Evolutionary conservation across 2,329 filamentous ascomycete species (phyloP), one percentile per base, ranked within the genome.

Genomic region (Leptographium procerum): DNA sequence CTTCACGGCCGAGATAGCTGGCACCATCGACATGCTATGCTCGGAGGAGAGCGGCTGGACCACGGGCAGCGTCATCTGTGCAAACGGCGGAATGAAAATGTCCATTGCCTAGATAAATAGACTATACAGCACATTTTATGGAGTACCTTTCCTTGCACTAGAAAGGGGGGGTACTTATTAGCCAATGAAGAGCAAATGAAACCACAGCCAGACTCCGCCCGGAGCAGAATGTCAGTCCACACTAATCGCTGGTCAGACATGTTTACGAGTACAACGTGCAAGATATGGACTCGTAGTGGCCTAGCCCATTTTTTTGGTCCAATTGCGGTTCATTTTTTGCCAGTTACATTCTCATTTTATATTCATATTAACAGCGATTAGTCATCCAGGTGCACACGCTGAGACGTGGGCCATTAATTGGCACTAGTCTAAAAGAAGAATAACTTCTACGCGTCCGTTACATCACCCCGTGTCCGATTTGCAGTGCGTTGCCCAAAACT

Each of bases 11-110:
- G 57, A 58, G 52, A 53, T 58, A 16, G 57, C 57, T 22, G 57
- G 43, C 10, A 34, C 43, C 26, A 47, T 58, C 29, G 57, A 52
- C 29, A 58, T 58, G 51, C 51, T 58, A 1, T 58, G 56, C 56
- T 34, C 50, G 4, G 40, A 47, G 7, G 51, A 58, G 29, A 26
- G 24, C 1, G 51, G 28, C 4, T 58, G 57, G 57, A 53, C 40
- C 4, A 58, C 57, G 13, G 57, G 57, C n/a, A 58, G 57, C 34
- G 51, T 58, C 13, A 22, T 58, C 4, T 54, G 57, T 31, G 57
- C 57, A 13, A 58, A 58, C 22, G 57, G 57, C 14, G 57, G 57
- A 22, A 47, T 58, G 57, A 56, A 56, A 33, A 56, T 56, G 55
- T 56, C 55, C 16, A 50, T 56, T 36, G 55, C 55, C 1, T 56